Evolutionary conservation across 2,329 filamentous ascomycete genomes (phyloP).

Genomic region (Samsoniella hepiali): DNA sequence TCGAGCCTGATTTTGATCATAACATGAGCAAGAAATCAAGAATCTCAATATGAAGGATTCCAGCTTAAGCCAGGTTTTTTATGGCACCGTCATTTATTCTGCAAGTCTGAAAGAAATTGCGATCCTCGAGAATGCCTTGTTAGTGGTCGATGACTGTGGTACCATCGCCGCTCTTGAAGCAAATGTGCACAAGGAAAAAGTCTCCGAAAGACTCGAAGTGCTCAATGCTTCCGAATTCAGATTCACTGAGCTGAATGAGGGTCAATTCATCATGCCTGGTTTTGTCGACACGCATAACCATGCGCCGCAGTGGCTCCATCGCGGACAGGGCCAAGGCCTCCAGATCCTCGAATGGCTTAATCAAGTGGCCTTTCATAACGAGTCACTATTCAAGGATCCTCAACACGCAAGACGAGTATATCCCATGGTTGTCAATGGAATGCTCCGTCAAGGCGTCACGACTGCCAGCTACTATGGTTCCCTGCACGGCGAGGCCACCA

Average conservation of each 20-base stretch:
- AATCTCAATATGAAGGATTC: neutral
- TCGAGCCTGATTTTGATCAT: neutral
- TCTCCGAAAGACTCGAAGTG: constrained; percentile 20
- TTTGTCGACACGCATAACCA: constrained; percentile 68
- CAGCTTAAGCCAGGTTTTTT: neutral
- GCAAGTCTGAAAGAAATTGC: constrained; percentile 30
- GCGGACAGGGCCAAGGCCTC: constrained; percentile 48
- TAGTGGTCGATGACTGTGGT: constrained; percentile 30
- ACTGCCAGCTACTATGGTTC: constrained; percentile 60
- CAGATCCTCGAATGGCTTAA: constrained; percentile 62
- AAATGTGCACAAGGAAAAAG: constrained; percentile 18
- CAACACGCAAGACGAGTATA: constrained; percentile 53
- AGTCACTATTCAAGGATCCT: constrained; percentile 56
- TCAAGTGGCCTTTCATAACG: constrained; percentile 61
- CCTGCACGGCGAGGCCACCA: constrained; percentile 53
- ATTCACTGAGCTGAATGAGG: constrained; percentile 31
- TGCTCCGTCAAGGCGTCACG: constrained; percentile 60
- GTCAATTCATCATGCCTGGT: constrained; percentile 56
- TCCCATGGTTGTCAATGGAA: constrained; percentile 49
- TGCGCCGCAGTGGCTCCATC: constrained; percentile 54
- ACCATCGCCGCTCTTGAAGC: constrained; percentile 27
- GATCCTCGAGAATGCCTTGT: constrained; percentile 37
- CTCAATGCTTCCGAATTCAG: constrained; percentile 16
- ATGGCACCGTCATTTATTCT: constrained; percentile 34
- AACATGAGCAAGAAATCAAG: neutral